Conservation (phyloP, 2,329 filamentous ascomycete genomes). For the Incumbomyces lentus region DNA sequence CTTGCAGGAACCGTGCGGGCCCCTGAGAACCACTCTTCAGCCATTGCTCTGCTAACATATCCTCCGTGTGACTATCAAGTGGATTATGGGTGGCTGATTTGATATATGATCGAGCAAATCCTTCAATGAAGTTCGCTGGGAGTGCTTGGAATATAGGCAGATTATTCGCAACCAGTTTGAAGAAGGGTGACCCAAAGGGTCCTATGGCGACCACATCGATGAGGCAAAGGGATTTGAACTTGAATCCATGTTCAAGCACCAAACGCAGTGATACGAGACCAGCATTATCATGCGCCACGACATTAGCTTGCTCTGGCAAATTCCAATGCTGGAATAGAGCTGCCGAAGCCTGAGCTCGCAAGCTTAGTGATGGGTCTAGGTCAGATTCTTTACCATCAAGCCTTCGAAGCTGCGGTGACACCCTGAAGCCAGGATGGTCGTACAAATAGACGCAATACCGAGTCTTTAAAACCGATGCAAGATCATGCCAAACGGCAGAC, state of each 20-base stretch:
- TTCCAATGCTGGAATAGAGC: conserved; percentile 31
- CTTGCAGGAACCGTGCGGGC: conserved; percentile 31
- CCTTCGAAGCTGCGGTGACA: conserved; percentile 22
- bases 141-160: conserved; percentile 28
- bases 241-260: conserved; percentile 28
- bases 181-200: conserved; percentile 35
- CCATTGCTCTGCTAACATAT: conserved; percentile 31
- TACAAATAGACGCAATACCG: conserved; percentile 35
- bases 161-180: conserved; percentile 31
- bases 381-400: conserved; percentile 11
- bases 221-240: conserved; percentile 32
- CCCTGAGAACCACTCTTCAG: conserved; percentile 19
- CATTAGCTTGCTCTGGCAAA: conserved; percentile 23
- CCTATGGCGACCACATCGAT: conserved; percentile 36
- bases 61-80: conserved; percentile 26
- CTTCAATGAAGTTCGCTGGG: conserved; percentile 27
- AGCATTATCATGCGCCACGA: conserved; percentile 38
- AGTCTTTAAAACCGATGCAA: conserved; percentile 27
- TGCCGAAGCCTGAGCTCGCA: conserved; percentile 30
- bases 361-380: conserved; percentile 28
- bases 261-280: conserved; percentile 33
- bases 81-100: conserved; percentile 27
- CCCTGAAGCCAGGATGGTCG: conserved; percentile 38
- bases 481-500: conserved; percentile 30
- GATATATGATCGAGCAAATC: conserved; percentile 33